phyloP scores from a whole-genome alignment of 768 basidiomycete species.

The Pleurotus sapidus region DNA sequence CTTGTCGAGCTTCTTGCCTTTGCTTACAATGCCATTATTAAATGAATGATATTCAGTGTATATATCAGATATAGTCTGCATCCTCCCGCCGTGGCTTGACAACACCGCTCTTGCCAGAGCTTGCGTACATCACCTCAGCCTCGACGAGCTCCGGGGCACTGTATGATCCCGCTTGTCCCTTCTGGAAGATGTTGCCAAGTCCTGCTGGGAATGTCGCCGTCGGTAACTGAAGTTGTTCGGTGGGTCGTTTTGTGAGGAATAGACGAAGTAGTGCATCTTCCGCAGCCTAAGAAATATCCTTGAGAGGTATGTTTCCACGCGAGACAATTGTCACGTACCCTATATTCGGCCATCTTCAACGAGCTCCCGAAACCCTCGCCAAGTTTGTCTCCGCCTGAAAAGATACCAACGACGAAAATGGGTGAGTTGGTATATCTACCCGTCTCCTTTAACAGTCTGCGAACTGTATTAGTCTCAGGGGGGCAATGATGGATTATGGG shows the following conservation, averaged over 20 bases:
- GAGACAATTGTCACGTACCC: conserved; percentile 45
- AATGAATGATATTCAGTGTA: neutral
- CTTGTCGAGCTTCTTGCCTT: neutral
- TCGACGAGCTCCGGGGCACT: conserved; percentile 51
- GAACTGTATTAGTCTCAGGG: neutral
- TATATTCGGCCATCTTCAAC: conserved; percentile 91
- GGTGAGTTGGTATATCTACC: conserved; percentile 90
- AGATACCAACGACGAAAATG: conserved; percentile 95
- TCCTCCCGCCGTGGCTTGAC: neutral
- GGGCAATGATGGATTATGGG: conserved; percentile 11
- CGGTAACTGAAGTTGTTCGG: conserved; percentile 66
- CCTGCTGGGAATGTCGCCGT: conserved; percentile 68
- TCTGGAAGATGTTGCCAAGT: conserved; percentile 50
- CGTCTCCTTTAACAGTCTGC: conserved; percentile 85
- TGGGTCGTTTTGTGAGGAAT: conserved; percentile 77
- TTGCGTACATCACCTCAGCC: conserved; percentile 67
- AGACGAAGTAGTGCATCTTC: conserved; percentile 83
- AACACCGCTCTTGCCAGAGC: conserved; percentile 54
- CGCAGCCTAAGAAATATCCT: conserved; percentile 52
- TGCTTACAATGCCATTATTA: neutral
- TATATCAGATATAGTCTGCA: neutral
- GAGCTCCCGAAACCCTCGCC: conserved; percentile 95
- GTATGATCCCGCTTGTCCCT: conserved; percentile 45
- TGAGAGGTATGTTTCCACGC: neutral
- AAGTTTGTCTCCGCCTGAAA: conserved; percentile 76